Evolutionary conservation across 2,329 filamentous ascomycete species (phyloP).

Genomic region (Endoconidiophora laricicola): DNA sequence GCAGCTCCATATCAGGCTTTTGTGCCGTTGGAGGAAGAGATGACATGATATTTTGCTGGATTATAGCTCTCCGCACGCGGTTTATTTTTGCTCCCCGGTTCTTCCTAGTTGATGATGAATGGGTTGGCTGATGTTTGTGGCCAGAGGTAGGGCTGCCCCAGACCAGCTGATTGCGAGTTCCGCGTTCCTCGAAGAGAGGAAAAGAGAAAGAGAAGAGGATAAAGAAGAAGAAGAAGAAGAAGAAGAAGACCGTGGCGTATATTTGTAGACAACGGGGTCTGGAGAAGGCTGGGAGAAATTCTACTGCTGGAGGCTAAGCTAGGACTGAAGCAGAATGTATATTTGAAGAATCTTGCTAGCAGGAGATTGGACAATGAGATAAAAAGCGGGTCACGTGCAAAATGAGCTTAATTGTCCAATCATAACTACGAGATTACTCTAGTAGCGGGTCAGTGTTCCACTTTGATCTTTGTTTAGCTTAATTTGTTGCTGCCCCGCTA

Average conservation of each 20-base stretch:
- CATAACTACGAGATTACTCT: background rate
- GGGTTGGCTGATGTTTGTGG: background rate
- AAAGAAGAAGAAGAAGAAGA: background rate
- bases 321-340: constrained; percentile 1
- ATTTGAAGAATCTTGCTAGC: background rate
- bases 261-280: constrained; percentile 1
- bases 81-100: too few species aligned
- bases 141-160: constrained; percentile 5
- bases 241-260: constrained; percentile 1
- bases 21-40: background rate
- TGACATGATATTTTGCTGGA: too few species aligned
- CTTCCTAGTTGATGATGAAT: background rate
- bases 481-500: background rate
- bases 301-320: constrained; percentile 2
- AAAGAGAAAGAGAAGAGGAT: background rate
- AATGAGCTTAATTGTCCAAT: constrained; percentile 4
- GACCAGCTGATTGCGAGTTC: constrained; percentile 10
- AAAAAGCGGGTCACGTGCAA: constrained; percentile 6
- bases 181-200: constrained; percentile 9
- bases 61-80: too few species aligned
- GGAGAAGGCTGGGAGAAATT: constrained; percentile 2
- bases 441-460: background rate
- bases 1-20: constrained; percentile 6
- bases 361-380: constrained; percentile 2
- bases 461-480: background rate